Base-by-base conservation (phyloP, 352 stramenopile genomes). In the Phytophthora capsici region DNA sequence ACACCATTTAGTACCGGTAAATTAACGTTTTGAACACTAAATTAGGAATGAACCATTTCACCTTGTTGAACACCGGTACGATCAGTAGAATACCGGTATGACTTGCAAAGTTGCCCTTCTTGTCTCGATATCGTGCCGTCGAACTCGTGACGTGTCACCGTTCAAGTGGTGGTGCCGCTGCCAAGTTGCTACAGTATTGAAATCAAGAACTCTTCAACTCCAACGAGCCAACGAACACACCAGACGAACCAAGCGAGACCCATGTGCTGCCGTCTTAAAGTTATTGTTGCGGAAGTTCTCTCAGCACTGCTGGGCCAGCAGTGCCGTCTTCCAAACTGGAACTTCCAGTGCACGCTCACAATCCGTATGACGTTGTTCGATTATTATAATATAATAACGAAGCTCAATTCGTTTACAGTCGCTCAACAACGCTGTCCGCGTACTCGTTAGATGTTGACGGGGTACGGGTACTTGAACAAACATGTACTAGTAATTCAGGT, bases 131-230 rank as follows among this genome's bases (percentile, higher is more conserved):
- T 51, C 23, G 44, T 51, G 44, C 16, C 28, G 13, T 47, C 36
- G 34, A 57, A 12, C 28, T 37, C 37, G 26, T 58, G 47, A 65
- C 57, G 57, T 65, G 57, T 26, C 57, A 66, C 25, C 10, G 20
- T 36, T 47, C 47, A 26, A 66, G 17, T 51, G 57, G 17, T 51
- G 57, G 37, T 51, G 57, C 36, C 17, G 32, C 23, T 47, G 41
- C 32, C 25, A 28, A 28, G 1, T 28, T 28, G 25, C 25, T 28
- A n/a, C n/a, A n/a, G n/a, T n/a, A 7, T 28, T 28, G 25, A 28
- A 8, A 28, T 28, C 25, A 28, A 1, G 2, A 0, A 13, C 7
- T 17, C 56, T 57, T 64, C 56, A 57, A 57, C 56, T 28, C 47
- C 17, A n/a, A 26, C 45, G 45, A 45, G 34, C 26, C 30, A 9